Percentiles rank a stretch among this genome's conserved stretches.
Conservation (phyloP, 148 eudicot species). For the Chenopodium berlandieri region DNA sequence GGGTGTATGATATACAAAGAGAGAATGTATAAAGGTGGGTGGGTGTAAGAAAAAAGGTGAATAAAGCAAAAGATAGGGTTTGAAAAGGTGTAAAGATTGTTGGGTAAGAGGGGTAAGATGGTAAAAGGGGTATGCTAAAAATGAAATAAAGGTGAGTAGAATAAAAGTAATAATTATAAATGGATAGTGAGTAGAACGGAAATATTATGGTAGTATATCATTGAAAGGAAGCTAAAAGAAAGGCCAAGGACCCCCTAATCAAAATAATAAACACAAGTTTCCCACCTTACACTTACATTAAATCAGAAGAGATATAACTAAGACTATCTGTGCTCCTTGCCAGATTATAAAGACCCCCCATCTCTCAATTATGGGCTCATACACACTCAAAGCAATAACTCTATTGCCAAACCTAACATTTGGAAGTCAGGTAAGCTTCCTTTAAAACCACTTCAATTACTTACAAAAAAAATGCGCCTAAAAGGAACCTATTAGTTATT, state of each 20-base stretch:
- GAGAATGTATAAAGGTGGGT: no score
- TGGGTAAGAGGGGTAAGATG: no score
- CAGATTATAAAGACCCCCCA: not conserved
- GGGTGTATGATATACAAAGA: no score
- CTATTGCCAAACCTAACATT: not conserved
- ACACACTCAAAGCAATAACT: not conserved
- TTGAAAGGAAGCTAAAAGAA: not conserved
- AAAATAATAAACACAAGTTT: not conserved
- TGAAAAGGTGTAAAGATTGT: no score
- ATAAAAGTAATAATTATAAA: no score
- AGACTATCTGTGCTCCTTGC: not conserved
- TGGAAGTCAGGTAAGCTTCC: not conserved
- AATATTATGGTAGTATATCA: no score
- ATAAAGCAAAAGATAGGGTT: no score
- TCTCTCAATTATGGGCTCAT: not conserved
- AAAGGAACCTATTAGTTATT: not conserved
- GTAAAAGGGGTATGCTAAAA: no score
- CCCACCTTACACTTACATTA: not conserved
- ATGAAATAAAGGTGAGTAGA: no score
- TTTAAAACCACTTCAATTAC: not conserved
- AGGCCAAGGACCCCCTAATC: not conserved
- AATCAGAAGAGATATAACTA: not conserved
- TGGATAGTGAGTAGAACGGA: no score
- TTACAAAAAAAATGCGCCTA: not conserved
- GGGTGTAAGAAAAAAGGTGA: no score